Conservation (phyloP, 2,329 filamentous ascomycete genomes). For the Rosellinia necatrix region DNA sequence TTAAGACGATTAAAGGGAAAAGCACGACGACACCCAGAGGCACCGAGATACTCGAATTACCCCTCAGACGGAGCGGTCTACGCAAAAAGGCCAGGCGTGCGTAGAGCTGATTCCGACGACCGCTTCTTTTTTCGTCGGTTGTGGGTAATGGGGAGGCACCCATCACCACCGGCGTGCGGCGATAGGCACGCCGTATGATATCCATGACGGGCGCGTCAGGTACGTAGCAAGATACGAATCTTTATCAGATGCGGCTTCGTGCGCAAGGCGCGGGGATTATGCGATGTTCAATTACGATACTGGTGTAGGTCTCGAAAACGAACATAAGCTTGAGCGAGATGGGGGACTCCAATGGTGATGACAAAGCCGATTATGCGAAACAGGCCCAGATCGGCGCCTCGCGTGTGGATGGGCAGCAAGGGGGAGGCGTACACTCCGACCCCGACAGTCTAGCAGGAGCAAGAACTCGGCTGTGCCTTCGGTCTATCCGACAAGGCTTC, state of each 20-base stretch:
- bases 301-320: conserved; percentile 7
- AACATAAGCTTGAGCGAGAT: conserved; percentile 6
- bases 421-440: conserved; percentile 27
- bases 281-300: conserved; percentile 23
- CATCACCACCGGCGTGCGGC: conserved; percentile 51
- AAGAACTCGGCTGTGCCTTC: conserved; percentile 16
- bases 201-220: conserved; percentile 51
- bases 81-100: conserved; percentile 77
- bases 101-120: conserved; percentile 45
- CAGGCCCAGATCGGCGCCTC: conserved; percentile 5
- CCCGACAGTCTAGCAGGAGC: conserved; percentile 18
- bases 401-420: conserved; percentile 12
- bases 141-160: conserved; percentile 52
- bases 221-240: conserved; percentile 16
- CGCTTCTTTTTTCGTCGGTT: conserved; percentile 54
- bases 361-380: conserved; percentile 17
- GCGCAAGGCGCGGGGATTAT: conserved; percentile 13
- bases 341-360: neutral
- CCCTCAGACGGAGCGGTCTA: conserved; percentile 83
- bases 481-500: conserved; percentile 27
- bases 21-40: conserved; percentile 90
- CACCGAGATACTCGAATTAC: conserved; percentile 90
- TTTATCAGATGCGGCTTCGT: conserved; percentile 3
- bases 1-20: conserved; percentile 88
- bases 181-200: conserved; percentile 60